Evolutionary conservation across 768 basidiomycete genomes (phyloP).

Genomic region (Tephrocybe sp.): DNA sequence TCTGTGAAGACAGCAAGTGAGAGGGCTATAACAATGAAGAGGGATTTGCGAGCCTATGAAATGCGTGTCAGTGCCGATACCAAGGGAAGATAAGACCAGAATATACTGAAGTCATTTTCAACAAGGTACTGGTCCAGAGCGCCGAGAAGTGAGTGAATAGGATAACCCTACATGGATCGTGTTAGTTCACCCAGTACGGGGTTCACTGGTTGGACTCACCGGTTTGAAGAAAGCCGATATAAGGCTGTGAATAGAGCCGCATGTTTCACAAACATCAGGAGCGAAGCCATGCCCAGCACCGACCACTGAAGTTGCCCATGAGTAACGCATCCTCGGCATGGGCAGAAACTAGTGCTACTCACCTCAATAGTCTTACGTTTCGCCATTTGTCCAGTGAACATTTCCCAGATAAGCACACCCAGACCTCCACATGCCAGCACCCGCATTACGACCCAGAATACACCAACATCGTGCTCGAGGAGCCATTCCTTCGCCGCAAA

Average conservation of each 20-base stretch:
- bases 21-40: conserved; percentile 47
- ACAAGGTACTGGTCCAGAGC: conserved; percentile 58
- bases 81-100: too few relatives aligned
- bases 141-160: conserved; percentile 69
- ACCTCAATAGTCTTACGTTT: conserved; percentile 62
- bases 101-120: conserved; percentile 48
- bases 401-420: conserved; percentile 61
- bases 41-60: conserved; percentile 55
- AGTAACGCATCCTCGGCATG: conserved; percentile 6
- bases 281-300: conserved; percentile 62
- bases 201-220: conserved; percentile 41
- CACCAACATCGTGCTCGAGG: conserved; percentile 61
- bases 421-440: conserved; percentile 72
- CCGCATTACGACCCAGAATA: conserved; percentile 76
- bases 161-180: conserved; percentile 50
- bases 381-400: conserved; percentile 47
- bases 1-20: conserved; percentile 58
- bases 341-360: conserved; percentile 19
- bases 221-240: conserved; percentile 61
- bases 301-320: conserved; percentile 52
- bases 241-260: conserved; percentile 66
- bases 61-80: too few relatives aligned
- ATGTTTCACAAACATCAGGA: conserved; percentile 67
- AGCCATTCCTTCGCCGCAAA: conserved; percentile 68
- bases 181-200: background rate